A percentile compares a stretch with the other conserved stretches of the same genome.
These are phyloP conservation scores for Plantago rigida DNA, from an alignment of 305 asterid species.

Conservation along the genomic window DNA sequence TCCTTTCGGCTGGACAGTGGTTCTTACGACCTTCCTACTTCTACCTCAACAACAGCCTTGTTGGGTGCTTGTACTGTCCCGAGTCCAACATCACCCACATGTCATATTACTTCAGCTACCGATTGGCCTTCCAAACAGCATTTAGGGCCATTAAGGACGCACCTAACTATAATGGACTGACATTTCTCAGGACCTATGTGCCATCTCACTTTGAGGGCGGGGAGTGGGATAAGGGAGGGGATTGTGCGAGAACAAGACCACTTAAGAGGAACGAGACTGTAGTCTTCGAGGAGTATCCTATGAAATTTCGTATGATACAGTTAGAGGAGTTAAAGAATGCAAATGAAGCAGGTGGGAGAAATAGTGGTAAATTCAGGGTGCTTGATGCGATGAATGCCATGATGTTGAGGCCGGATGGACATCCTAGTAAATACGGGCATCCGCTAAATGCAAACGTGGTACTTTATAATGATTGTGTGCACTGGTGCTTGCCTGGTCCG, in stretches of 20 bases:
- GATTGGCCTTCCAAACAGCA: constrained; percentile 3
- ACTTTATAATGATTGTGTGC: constrained; percentile 67
- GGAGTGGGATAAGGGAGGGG: constrained; percentile 26
- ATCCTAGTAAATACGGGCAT: constrained; percentile 33
- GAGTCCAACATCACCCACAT: not conserved
- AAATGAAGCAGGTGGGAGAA: constrained; percentile 29
- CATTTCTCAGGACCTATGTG: constrained; percentile 32
- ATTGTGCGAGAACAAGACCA: constrained; percentile 23
- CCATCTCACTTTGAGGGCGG: constrained; percentile 45
- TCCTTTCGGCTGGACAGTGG: constrained; percentile 67
- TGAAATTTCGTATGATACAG: constrained; percentile 33
- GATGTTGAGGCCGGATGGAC: constrained; percentile 35
- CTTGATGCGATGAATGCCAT: constrained; percentile 31
- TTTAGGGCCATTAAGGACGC: constrained; percentile 5
- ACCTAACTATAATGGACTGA: not conserved
- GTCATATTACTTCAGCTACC: not conserved
- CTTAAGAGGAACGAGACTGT: constrained; percentile 28
- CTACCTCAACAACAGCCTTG: constrained; percentile 37
- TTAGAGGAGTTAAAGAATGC: constrained; percentile 35
- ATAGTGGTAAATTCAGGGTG: constrained; percentile 24
- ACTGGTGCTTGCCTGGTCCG: constrained; percentile 86
- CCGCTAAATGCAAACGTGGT: constrained; percentile 10
- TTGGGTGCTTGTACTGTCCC: constrained; percentile 40
- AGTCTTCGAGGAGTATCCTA: constrained; percentile 26
- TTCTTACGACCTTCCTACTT: constrained; percentile 52